phyloP scores from a whole-genome alignment of 176 grass and related monocot genomes.

The Alopecurus myosuroides region DNA sequence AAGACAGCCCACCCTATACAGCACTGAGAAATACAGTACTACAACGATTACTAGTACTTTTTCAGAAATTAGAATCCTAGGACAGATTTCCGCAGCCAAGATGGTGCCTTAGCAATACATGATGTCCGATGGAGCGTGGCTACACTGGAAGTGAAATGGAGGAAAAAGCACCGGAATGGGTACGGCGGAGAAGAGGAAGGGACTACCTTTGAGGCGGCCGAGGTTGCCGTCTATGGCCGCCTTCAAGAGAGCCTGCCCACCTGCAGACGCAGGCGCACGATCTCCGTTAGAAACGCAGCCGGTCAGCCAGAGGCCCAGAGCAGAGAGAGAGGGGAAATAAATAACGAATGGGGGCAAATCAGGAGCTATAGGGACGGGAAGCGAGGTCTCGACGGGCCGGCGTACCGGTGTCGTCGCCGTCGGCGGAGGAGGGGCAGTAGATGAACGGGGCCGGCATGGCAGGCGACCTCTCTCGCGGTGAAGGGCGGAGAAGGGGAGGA shows the following conservation, averaged over 20 bases:
- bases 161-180: background rate
- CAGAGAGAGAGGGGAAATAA: background rate
- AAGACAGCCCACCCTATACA: background rate
- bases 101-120: too few species aligned
- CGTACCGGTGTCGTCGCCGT: background rate
- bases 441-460: background rate
- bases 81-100: too few species aligned
- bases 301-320: background rate
- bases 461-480: background rate
- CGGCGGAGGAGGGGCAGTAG: background rate
- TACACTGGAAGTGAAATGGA: background rate
- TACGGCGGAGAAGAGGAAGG: background rate
- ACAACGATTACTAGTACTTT: too few species aligned
- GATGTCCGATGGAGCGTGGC: too few species aligned
- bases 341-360: background rate
- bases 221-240: constrained; percentile 15
- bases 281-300: background rate
- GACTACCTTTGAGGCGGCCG: constrained; percentile 16
- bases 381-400: background rate
- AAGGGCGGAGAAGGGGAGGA: background rate
- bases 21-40: too few species aligned
- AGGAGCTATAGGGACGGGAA: background rate
- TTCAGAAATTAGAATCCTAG: too few species aligned
- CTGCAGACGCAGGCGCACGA: background rate
- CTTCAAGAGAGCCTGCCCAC: background rate